Conservation (phyloP, 2,329 filamentous ascomycete species). For the Endothia cerciana region DNA sequence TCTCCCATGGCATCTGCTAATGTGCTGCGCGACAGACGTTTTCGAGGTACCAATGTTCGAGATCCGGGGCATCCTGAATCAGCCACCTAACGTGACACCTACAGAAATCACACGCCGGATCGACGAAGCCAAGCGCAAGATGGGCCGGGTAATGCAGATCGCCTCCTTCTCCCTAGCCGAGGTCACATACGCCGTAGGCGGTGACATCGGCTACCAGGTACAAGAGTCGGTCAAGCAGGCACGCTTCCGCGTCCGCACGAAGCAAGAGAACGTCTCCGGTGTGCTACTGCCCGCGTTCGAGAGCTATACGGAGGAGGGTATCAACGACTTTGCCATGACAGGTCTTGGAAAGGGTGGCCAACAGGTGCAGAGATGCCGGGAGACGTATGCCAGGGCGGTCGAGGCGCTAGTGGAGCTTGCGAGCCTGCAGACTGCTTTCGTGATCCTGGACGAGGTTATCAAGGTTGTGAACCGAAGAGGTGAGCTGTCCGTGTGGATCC, state of each 20-base stretch:
- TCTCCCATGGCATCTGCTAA: background rate
- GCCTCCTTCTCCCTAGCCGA: conserved; percentile 96
- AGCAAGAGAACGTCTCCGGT: conserved; percentile 98
- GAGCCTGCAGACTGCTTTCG: conserved; percentile 95
- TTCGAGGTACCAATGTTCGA: conserved; percentile 68
- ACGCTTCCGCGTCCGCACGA: conserved; percentile 88
- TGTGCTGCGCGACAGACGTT: conserved; percentile 62
- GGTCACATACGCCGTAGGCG: conserved; percentile 95
- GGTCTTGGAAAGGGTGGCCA: conserved; percentile 96
- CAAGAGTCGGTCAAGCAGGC: conserved; percentile 94
- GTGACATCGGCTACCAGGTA: conserved; percentile 95
- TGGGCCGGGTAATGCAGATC: conserved; percentile 99
- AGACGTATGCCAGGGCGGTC: conserved; percentile 94
- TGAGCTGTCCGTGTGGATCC: conserved; percentile 42
- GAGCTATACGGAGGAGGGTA: conserved; percentile 84
- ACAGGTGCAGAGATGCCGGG: conserved; percentile 91
- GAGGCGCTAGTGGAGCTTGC: conserved; percentile 95
- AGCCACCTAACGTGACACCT: conserved; percentile 27
- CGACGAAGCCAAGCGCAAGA: conserved; percentile 98
- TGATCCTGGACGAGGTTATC: conserved; percentile 97
- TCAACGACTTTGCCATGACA: conserved; percentile 94
- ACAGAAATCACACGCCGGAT: conserved; percentile 94
- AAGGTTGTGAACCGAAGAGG: conserved; percentile 97
- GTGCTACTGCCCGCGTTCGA: conserved; percentile 94
- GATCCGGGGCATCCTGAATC: background rate